Conservation (phyloP, 2,329 filamentous ascomycete genomes). For the Penicillium sp. region DNA sequence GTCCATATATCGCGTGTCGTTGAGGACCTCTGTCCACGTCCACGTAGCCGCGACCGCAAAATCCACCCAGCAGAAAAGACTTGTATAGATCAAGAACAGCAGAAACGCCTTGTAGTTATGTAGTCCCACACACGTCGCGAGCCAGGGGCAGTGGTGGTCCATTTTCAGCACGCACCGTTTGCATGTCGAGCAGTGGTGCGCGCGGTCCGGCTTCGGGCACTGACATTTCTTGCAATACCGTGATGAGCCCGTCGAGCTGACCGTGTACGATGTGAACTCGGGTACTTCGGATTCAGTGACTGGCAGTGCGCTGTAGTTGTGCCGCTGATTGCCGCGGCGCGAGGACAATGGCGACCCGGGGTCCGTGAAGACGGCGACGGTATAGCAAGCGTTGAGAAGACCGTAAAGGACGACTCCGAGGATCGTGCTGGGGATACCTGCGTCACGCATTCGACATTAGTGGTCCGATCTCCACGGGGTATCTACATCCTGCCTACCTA, state of each 20-base stretch:
- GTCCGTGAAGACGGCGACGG: constrained; percentile 85
- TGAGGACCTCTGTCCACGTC: constrained; percentile 81
- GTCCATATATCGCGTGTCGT: constrained; percentile 68
- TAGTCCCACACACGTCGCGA: constrained; percentile 91
- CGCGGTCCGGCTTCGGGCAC: constrained; percentile 87
- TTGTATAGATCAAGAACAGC: constrained; percentile 86
- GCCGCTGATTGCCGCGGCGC: constrained; percentile 28
- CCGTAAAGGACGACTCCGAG: constrained; percentile 70
- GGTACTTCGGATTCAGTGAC: constrained; percentile 65
- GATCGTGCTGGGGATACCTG: constrained; percentile 52
- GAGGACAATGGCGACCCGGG: constrained; percentile 65
- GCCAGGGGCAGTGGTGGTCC: constrained; percentile 99
- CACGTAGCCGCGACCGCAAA: constrained; percentile 76
- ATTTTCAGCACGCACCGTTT: constrained; percentile 95
- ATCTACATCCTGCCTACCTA: constrained; percentile 30
- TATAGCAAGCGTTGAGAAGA: constrained; percentile 85
- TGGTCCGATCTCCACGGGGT: neutral
- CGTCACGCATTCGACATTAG: neutral
- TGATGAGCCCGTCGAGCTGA: constrained; percentile 82
- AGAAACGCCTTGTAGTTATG: constrained; percentile 95
- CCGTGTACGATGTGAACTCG: constrained; percentile 75
- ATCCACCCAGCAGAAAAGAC: constrained; percentile 76
- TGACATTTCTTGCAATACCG: constrained; percentile 98
- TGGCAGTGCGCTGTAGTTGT: constrained; percentile 73
- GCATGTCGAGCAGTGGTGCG: constrained; percentile 96